These are phyloP conservation scores for Drosera capensis DNA, from an alignment of 148 eudicot genomes.

Conservation along the genomic window DNA sequence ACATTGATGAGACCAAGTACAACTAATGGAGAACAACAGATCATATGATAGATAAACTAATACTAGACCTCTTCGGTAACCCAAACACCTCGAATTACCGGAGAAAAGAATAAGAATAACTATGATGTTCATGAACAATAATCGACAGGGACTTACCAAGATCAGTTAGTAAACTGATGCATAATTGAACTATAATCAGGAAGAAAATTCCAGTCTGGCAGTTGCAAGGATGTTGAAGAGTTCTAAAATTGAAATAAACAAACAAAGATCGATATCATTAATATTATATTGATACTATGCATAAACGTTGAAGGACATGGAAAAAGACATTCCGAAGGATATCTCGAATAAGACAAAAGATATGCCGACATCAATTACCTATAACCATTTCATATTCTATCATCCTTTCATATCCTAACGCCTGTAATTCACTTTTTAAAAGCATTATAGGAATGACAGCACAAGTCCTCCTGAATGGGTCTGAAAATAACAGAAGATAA, in stretches of 20 bases:
- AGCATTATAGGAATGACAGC: too few species aligned
- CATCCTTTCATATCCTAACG: too few species aligned
- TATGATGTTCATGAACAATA: neutral
- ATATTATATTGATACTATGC: too few species aligned
- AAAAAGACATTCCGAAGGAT: neutral
- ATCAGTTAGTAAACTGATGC: neutral
- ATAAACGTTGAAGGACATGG: neutral
- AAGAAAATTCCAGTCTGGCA: slow-evolving; percentile 1
- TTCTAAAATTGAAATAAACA: neutral
- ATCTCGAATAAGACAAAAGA: neutral
- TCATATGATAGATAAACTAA: neutral
- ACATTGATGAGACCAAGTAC: neutral
- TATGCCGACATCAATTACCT: too few species aligned
- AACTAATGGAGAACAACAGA: neutral
- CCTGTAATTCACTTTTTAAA: too few species aligned
- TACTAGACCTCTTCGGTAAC: neutral
- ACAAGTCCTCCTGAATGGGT: too few species aligned
- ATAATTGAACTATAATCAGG: too few species aligned
- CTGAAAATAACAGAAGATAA: too few species aligned
- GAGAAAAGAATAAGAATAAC: neutral
- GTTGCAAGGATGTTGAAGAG: neutral
- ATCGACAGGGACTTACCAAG: neutral
- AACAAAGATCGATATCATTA: neutral
- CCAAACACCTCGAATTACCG: neutral
- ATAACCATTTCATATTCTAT: too few species aligned